A percentile compares a stretch with the other conserved stretches of the same genome.
Conservation (phyloP, 2,329 filamentous ascomycete species). For the Conoideocrella luteorostrata region DNA sequence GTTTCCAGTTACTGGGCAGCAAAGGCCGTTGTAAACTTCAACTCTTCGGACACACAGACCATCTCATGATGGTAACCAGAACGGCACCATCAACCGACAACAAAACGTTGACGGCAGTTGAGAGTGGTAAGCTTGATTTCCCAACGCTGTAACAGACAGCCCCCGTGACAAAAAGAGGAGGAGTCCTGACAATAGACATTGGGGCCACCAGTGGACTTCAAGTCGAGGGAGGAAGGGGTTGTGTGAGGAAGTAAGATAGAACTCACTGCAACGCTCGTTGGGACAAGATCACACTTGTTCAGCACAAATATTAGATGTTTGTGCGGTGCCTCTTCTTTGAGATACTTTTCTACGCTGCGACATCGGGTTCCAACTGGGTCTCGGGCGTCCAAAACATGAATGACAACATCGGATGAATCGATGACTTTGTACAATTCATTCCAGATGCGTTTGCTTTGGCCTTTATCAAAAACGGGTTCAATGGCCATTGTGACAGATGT, state of each 20-base stretch:
- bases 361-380: conserved; percentile 89
- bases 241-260: conserved; percentile 1
- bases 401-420: conserved; percentile 89
- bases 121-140: conserved; percentile 64
- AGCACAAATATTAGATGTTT: conserved; percentile 66
- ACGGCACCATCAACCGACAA: conserved; percentile 71
- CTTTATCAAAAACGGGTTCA: conserved; percentile 88
- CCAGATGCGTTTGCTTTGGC: conserved; percentile 93
- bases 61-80: conserved; percentile 77
- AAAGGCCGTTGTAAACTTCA: conserved; percentile 71
- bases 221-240: conserved; percentile 10
- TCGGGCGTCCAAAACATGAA: conserved; percentile 88
- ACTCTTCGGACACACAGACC: conserved; percentile 89
- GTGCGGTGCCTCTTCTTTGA: conserved; percentile 86
- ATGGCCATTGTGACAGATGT: conserved; percentile 53
- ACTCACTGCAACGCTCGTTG: conserved; percentile 93
- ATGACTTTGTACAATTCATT: conserved; percentile 95
- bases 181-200: conserved; percentile 81
- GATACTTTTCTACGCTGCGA: conserved; percentile 73
- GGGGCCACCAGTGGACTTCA: conserved; percentile 35
- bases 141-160: conserved; percentile 99
- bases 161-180: conserved; percentile 64
- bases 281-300: conserved; percentile 67
- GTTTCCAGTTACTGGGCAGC: conserved; percentile 58
- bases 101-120: conserved; percentile 27